Percentiles rank a stretch among this genome's conserved stretches.
Evolutionary conservation across 164 flowering plant genomes (phyloP).

Genomic region (Taxillus chinensis): DNA sequence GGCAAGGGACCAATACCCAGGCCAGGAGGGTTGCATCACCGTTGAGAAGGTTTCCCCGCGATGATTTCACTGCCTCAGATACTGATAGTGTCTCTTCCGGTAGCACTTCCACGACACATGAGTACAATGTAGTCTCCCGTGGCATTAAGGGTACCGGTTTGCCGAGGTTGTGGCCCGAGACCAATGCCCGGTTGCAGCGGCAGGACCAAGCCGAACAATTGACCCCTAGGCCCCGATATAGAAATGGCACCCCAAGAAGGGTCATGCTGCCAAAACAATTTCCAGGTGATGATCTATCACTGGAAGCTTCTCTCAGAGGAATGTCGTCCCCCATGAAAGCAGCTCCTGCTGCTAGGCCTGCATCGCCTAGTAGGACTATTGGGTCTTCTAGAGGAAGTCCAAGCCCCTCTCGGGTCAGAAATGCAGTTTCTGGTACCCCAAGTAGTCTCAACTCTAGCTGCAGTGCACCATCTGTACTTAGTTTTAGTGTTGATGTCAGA

Average conservation of each 20-base stretch:
- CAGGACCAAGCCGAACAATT: conserved; percentile 70
- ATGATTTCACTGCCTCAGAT: conserved; percentile 74
- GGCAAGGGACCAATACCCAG: conserved; percentile 66
- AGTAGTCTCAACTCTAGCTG: conserved; percentile 19
- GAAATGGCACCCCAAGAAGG: conserved; percentile 33
- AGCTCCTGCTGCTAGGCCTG: conserved; percentile 21
- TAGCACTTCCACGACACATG: conserved; percentile 67
- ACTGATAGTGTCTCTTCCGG: conserved; percentile 97
- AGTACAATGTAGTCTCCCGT: conserved; percentile 20
- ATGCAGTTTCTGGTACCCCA: conserved; percentile 18
- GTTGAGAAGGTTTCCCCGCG: no score
- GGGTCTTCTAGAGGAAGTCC: conserved; percentile 31
- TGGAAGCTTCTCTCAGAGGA: conserved; percentile 27
- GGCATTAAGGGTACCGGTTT: conserved; percentile 34
- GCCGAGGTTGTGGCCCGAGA: conserved; percentile 87
- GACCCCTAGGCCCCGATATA: conserved; percentile 37
- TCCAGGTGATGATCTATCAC: conserved; percentile 33
- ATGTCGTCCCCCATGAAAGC: conserved; percentile 53
- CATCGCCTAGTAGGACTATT: conserved; percentile 59
- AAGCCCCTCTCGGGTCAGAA: conserved; percentile 56
- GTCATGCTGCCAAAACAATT: conserved; percentile 34
- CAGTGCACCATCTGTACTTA: conserved; percentile 48
- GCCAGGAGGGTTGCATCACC: no score
- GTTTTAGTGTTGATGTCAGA: conserved; percentile 56
- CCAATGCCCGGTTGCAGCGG: conserved; percentile 64